Conservation (phyloP, 257 asterid species). For the Hygrophila difformis region DNA sequence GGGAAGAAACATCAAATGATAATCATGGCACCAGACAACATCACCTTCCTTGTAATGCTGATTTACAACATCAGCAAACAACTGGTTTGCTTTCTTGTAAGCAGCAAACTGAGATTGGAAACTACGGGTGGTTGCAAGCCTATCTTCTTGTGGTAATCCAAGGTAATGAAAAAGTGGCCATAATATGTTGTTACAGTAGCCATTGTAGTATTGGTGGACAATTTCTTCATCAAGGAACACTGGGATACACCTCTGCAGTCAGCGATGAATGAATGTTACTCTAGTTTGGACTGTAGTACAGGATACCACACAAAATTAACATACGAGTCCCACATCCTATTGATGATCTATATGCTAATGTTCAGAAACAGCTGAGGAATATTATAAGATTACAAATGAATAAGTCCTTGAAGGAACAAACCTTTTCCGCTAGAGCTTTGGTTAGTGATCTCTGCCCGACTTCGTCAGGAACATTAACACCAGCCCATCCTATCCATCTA, state of each 20-base stretch:
- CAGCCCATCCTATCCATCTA: constrained; percentile 98
- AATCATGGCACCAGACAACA: constrained; percentile 90
- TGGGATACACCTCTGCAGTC: constrained; percentile 74
- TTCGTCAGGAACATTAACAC: constrained; percentile 88
- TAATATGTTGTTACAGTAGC: constrained; percentile 81
- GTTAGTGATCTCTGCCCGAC: constrained; percentile 78
- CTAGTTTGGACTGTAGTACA: not conserved
- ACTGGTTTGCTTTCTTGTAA: constrained; percentile 72
- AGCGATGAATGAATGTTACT: not conserved
- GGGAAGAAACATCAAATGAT: constrained; percentile 87
- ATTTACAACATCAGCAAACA: constrained; percentile 81
- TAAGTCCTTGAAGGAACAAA: constrained; percentile 15
- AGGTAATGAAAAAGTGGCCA: constrained; percentile 96
- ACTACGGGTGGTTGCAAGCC: constrained; percentile 86
- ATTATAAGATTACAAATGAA: constrained; percentile 10
- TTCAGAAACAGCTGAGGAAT: not conserved
- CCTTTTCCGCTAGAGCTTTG: constrained; percentile 83
- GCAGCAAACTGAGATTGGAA: constrained; percentile 89
- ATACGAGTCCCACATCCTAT: not conserved
- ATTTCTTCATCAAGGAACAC: constrained; percentile 79
- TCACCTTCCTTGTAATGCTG: constrained; percentile 81
- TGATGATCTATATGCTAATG: not conserved
- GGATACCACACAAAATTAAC: not conserved
- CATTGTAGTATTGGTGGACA: constrained; percentile 79
- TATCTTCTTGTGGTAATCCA: constrained; percentile 87